Base-by-base conservation (phyloP, 116 monocot species). In the Cymodocea nodosa region DNA sequence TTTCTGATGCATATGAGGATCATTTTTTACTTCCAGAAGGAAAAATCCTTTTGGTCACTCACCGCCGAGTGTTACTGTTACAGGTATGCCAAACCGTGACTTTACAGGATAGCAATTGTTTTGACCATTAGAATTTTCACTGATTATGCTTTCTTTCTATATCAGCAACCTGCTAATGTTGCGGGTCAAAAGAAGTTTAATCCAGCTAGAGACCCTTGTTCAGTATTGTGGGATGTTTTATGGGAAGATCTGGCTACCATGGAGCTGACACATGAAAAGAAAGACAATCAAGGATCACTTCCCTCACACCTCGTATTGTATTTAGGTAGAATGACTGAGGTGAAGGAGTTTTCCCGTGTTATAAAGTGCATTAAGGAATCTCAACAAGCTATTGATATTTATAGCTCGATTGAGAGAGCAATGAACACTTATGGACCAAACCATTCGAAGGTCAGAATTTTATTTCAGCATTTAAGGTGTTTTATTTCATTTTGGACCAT, bases 1-100 rank as follows among this genome's bases (percentile, higher is more conserved):
- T 88, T 34, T 83, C 88, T 34, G 95, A 97, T 80, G 95, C 91
- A 10, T 97, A 97, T 76, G 95, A 97, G 80, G 91, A 90, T 71
- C 91, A 90, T 71, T 88, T 87, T 71, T 20, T 87, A 23, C 85
- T 97, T 62, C 88, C 87, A 57, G 87, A 90, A 75, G 95, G 95
- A 71, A 90, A 82, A 64, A 66, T 90, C 30, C 60, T 91, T 65
- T 62, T 90, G 61, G 78, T 90, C 61, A 97, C 87, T 69, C 95
- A 97, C 60, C 67, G 90, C 52, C 77, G 95, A 67, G 87, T 87
- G 20, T 52, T 97, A 52, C 64, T 83, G 49, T 75, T 97, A 71
- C 91, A 90, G 74, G 94, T 90, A 74, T 56, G 51, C 13, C 17
- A 36, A 49, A 40, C 15, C 23, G 25, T 57, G 44, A 7, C 12